A percentile compares a stretch with the other conserved stretches of the same genome.
Conservation (phyloP, 139 green algal species). For the Bryopsis sp. region DNA sequence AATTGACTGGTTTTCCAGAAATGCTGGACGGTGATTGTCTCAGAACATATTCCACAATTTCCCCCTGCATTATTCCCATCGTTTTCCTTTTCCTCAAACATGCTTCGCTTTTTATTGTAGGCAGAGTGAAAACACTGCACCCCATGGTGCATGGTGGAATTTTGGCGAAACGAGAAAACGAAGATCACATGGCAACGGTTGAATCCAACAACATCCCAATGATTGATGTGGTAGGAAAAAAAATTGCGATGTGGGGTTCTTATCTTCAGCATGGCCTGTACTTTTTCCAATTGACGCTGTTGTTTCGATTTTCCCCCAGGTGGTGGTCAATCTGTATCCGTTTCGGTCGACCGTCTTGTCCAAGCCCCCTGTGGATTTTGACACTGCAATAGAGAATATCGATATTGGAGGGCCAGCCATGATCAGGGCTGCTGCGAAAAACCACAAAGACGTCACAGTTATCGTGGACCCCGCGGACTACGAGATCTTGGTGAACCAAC, state of each 20-base stretch:
- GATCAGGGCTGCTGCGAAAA: slow-evolving; percentile 93
- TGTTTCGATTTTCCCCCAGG: slow-evolving; percentile 23
- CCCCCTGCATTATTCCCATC: background rate
- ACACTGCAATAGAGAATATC: slow-evolving; percentile 93
- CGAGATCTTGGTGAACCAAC: slow-evolving; percentile 47
- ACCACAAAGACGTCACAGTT: slow-evolving; percentile 73
- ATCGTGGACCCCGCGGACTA: slow-evolving; percentile 88
- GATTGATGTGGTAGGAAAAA: slow-evolving; percentile 79
- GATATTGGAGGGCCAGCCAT: slow-evolving; percentile 98
- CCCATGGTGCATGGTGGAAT: slow-evolving; percentile 95
- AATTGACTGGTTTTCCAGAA: slow-evolving; percentile 94
- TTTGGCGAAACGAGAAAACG: slow-evolving; percentile 73
- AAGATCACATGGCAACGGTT: slow-evolving; percentile 78
- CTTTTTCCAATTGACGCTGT: background rate
- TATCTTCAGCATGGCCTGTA: too few species aligned
- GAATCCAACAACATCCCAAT: slow-evolving; percentile 69
- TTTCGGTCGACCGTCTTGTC: slow-evolving; percentile 88
- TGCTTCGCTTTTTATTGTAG: slow-evolving; percentile 31
- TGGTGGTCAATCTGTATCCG: slow-evolving; percentile 97
- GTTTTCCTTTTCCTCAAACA: background rate
- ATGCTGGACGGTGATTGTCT: slow-evolving; percentile 81
- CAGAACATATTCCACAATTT: background rate
- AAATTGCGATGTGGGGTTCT: too few species aligned
- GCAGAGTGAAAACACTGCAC: slow-evolving; percentile 97
- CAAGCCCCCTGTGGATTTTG: slow-evolving; percentile 54